Conservation (phyloP, 345 rosid genomes). For the Eutrema japonicum region DNA sequence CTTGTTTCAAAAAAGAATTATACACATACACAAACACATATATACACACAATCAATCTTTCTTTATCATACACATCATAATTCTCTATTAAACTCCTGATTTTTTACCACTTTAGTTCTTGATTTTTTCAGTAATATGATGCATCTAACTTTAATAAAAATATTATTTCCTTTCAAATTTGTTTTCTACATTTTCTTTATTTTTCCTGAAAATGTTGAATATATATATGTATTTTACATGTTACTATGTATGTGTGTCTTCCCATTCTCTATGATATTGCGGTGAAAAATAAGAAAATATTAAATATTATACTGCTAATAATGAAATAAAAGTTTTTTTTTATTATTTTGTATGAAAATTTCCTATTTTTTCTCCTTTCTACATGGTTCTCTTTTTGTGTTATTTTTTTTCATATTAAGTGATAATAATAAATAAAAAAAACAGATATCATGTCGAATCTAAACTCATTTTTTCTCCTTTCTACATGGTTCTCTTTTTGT, state of each 20-base stretch:
- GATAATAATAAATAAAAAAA: not conserved
- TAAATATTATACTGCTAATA: not conserved
- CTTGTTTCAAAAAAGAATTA: not conserved
- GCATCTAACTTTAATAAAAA: constrained; percentile 12
- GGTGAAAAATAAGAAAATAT: not conserved
- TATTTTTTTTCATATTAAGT: not conserved
- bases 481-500: not conserved
- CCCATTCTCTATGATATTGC: constrained; percentile 4
- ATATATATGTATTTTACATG: constrained; percentile 4
- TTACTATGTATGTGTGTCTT: constrained; percentile 14
- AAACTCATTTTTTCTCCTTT: too few species aligned
- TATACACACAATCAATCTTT: not conserved
- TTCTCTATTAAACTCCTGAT: constrained; percentile 17
- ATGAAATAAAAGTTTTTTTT: not conserved
- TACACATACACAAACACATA: not conserved
- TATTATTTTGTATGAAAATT: not conserved
- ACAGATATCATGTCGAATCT: not conserved
- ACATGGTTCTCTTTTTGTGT: not conserved
- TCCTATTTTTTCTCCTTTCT: not conserved
- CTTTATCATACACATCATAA: not conserved
- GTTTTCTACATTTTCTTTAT: not conserved
- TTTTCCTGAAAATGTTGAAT: constrained; percentile 12
- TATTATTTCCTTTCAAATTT: not conserved
- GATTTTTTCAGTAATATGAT: constrained; percentile 23
- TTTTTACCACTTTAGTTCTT: constrained; percentile 21